phyloP scores from a whole-genome alignment of 2,329 filamentous ascomycete species.

The Colletotrichum phormii region DNA sequence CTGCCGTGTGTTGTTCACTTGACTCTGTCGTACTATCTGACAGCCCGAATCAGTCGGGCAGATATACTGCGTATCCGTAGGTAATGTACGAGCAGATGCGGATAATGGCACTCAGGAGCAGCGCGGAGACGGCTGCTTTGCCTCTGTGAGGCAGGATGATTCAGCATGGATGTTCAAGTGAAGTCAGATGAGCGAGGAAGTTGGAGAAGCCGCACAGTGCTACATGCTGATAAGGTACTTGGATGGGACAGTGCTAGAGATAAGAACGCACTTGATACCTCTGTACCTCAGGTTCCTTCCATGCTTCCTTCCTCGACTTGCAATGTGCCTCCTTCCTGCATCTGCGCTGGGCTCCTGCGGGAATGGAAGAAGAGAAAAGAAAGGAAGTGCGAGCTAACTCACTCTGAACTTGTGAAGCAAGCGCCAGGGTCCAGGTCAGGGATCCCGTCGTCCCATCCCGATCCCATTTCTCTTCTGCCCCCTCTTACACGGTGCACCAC shows the following conservation, averaged over 20 bases:
- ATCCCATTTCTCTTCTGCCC: not conserved
- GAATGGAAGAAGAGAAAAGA: not conserved
- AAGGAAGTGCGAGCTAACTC: not conserved
- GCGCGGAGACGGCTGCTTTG: too few species aligned
- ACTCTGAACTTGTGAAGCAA: not conserved
- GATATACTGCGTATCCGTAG: not conserved
- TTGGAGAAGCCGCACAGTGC: not conserved
- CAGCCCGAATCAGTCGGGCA: not conserved
- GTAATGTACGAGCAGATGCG: not conserved
- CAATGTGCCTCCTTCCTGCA: too few species aligned
- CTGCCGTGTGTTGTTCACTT: not conserved
- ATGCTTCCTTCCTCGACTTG: too few species aligned
- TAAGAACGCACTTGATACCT: not conserved
- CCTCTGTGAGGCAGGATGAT: not conserved
- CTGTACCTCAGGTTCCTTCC: not conserved
- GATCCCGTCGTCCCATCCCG: conserved; percentile 28
- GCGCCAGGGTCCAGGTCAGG: conserved; percentile 14
- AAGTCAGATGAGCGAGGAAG: not conserved
- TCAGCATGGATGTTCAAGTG: not conserved
- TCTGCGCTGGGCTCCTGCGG: not conserved
- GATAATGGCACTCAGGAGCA: too few species aligned
- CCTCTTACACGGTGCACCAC: not conserved
- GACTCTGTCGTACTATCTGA: not conserved
- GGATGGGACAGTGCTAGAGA: not conserved
- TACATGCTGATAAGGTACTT: not conserved